Conservation (phyloP, 257 asterid species). For the Ajuga chamaepitys region DNA sequence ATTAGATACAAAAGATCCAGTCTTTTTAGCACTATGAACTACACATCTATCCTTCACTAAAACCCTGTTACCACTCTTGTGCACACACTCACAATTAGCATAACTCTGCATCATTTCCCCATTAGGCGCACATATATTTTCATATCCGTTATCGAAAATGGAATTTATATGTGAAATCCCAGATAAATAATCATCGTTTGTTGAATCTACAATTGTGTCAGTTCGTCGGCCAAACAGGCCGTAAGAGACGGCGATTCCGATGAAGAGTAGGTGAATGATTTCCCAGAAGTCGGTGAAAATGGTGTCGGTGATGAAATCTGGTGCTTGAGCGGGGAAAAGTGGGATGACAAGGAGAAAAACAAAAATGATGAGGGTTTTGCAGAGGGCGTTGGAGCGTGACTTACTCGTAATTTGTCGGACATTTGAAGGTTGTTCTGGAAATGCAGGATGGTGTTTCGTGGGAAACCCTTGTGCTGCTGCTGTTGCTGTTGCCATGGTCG, state of each 20-base stretch:
- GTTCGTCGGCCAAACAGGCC: conserved; percentile 59
- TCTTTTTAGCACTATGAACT: conserved; percentile 21
- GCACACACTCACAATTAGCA: conserved; percentile 13
- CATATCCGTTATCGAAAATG: conserved; percentile 53
- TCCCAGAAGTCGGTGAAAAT: conserved; percentile 57
- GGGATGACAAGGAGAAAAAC: conserved; percentile 50
- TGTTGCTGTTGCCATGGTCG: conserved; percentile 30
- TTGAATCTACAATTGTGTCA: conserved; percentile 18
- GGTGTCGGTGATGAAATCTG: conserved; percentile 42
- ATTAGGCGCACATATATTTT: conserved; percentile 38
- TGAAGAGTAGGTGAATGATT: conserved; percentile 62
- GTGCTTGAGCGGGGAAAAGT: conserved; percentile 68
- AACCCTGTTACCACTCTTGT: neutral
- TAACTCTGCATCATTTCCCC: conserved; percentile 28
- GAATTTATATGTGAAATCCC: conserved; percentile 49
- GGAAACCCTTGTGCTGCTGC: conserved; percentile 18
- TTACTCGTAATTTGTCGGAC: conserved; percentile 30
- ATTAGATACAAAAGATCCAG: conserved; percentile 24
- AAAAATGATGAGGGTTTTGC: conserved; percentile 38
- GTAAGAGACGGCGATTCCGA: conserved; percentile 73
- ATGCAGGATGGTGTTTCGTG: conserved; percentile 28
- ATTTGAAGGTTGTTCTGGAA: conserved; percentile 18
- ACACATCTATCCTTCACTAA: conserved; percentile 18
- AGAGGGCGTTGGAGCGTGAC: conserved; percentile 40
- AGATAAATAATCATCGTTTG: conserved; percentile 28